These are phyloP conservation scores for Colletotrichum acutatum DNA, from an alignment of 2,329 filamentous ascomycete species.

Conservation along the genomic window DNA sequence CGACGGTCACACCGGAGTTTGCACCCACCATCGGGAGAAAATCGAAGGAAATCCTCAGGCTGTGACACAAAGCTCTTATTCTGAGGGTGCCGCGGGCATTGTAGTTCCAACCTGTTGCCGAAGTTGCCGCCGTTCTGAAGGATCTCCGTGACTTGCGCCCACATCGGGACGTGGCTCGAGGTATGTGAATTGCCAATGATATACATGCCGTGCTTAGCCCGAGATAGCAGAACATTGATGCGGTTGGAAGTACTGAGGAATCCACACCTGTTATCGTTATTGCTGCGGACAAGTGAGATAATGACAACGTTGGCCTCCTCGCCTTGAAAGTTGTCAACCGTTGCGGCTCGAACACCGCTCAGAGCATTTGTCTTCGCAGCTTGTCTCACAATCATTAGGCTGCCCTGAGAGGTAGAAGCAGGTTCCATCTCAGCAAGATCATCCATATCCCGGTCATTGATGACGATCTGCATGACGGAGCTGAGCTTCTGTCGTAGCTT, in stretches of 20 bases:
- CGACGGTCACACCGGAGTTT: slow-evolving; percentile 59
- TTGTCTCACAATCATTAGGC: background rate
- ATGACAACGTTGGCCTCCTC: slow-evolving; percentile 80
- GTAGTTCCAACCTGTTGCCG: slow-evolving; percentile 62
- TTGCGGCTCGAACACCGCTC: slow-evolving; percentile 66
- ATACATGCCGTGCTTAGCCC: slow-evolving; percentile 77
- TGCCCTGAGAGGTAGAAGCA: slow-evolving; percentile 28
- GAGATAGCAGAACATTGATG: slow-evolving; percentile 75
- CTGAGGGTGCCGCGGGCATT: slow-evolving; percentile 70
- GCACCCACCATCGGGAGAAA: slow-evolving; percentile 74
- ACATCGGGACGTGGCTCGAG: slow-evolving; percentile 69
- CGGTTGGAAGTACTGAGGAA: slow-evolving; percentile 75
- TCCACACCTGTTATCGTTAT: slow-evolving; percentile 65
- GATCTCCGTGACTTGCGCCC: slow-evolving; percentile 66
- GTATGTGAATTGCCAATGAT: slow-evolving; percentile 75
- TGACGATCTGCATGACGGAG: slow-evolving; percentile 66
- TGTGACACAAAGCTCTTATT: slow-evolving; percentile 59
- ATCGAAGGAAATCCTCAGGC: slow-evolving; percentile 66
- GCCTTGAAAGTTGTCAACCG: slow-evolving; percentile 81
- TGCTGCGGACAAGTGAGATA: slow-evolving; percentile 78
- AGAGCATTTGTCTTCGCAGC: slow-evolving; percentile 49
- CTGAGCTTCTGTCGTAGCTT: slow-evolving; percentile 59
- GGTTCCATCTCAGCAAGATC: slow-evolving; percentile 56
- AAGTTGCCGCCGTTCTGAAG: slow-evolving; percentile 58
- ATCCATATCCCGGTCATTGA: slow-evolving; percentile 72